Conservation (phyloP, 176 grass and related monocot genomes). For the Guadua angustifolia region DNA sequence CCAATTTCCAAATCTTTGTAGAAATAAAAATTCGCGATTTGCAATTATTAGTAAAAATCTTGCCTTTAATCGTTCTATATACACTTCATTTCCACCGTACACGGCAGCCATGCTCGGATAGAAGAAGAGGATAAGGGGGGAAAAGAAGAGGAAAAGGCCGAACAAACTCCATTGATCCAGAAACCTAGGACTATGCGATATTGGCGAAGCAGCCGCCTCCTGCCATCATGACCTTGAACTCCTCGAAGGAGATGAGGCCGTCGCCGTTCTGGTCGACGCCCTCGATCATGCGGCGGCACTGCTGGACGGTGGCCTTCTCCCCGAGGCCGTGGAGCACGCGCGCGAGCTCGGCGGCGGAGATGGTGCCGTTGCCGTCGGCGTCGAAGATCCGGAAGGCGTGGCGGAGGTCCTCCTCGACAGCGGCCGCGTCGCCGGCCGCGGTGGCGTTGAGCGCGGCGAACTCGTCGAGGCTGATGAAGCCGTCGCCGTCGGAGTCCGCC, state of each 20-base stretch:
- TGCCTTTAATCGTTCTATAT: constrained; percentile 38
- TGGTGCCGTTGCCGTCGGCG: constrained; percentile 73
- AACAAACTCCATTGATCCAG: not conserved
- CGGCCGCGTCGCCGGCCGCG: constrained; percentile 38
- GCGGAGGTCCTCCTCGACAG: constrained; percentile 78
- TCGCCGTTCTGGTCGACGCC: constrained; percentile 88
- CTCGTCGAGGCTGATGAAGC: constrained; percentile 85
- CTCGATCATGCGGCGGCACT: constrained; percentile 91
- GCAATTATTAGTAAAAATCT: constrained; percentile 30
- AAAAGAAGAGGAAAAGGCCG: too few species aligned
- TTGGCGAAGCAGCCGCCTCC: constrained; percentile 49
- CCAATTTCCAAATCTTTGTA: constrained; percentile 1
- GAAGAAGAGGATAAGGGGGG: not conserved
- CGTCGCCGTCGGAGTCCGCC: constrained; percentile 87
- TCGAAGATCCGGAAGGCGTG: constrained; percentile 87
- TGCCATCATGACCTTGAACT: constrained; percentile 96
- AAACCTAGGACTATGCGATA: constrained; percentile 13
- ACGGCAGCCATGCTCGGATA: not conserved
- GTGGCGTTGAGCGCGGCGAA: constrained; percentile 71
- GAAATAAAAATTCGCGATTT: not conserved
- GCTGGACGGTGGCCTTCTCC: constrained; percentile 69
- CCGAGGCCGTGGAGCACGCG: constrained; percentile 74
- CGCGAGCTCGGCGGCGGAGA: constrained; percentile 83
- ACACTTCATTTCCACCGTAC: constrained; percentile 39
- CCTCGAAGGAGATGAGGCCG: constrained; percentile 81